These are phyloP conservation scores for Leccinum fibrillosum DNA, from an alignment of 768 basidiomycete species.

Conservation along the genomic window DNA sequence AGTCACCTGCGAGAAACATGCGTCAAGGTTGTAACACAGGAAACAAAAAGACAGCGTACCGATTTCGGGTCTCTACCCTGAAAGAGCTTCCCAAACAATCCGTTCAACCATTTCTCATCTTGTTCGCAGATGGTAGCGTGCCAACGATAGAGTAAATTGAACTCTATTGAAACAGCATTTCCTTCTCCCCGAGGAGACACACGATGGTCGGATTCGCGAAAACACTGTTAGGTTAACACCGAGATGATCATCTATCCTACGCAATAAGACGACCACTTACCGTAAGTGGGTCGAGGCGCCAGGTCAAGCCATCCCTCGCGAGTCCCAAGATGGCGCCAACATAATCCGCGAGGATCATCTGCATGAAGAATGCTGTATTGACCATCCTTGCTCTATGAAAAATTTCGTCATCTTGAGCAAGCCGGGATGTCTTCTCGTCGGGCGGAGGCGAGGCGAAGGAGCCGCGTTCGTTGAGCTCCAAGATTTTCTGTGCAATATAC, in stretches of 20 bases:
- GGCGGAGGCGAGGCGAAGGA: slow-evolving; percentile 34
- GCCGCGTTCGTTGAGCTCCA: slow-evolving; percentile 65
- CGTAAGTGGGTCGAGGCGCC: slow-evolving; percentile 69
- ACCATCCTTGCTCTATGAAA: slow-evolving; percentile 72
- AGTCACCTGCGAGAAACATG: slow-evolving; percentile 14
- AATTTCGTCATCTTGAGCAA: slow-evolving; percentile 69
- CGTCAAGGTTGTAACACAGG: background rate
- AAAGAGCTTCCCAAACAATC: slow-evolving; percentile 44
- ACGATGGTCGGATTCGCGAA: slow-evolving; percentile 49
- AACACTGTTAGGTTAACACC: slow-evolving; percentile 34
- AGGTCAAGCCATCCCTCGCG: slow-evolving; percentile 56
- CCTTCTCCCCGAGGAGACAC: slow-evolving; percentile 65
- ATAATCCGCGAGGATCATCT: slow-evolving; percentile 68
- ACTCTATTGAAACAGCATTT: slow-evolving; percentile 75
- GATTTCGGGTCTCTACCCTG: slow-evolving; percentile 36
- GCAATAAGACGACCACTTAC: slow-evolving; percentile 30
- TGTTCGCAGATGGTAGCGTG: slow-evolving; percentile 56
- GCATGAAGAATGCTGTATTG: slow-evolving; percentile 71
- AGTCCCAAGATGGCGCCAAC: slow-evolving; percentile 73
- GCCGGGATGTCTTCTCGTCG: slow-evolving; percentile 18
- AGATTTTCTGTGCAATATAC: slow-evolving; percentile 67
- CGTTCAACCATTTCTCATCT: slow-evolving; percentile 56
- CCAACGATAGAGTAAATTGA: slow-evolving; percentile 62
- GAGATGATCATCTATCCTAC: background rate
- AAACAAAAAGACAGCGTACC: slow-evolving; percentile 27